phyloP scores from a whole-genome alignment of 257 asterid genomes.

The Primulina tabacum region DNA sequence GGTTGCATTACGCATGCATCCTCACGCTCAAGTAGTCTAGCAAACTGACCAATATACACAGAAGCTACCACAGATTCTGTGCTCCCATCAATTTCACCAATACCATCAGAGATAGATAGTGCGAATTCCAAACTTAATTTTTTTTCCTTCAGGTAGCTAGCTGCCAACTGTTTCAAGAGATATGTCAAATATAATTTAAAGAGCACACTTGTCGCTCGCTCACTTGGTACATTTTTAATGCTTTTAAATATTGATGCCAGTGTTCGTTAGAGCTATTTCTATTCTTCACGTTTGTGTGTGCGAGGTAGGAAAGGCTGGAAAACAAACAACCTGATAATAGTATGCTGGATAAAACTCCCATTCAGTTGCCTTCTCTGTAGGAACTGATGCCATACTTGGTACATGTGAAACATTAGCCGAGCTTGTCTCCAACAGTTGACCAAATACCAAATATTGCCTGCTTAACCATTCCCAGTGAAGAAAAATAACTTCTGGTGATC shows the following conservation, averaged over 20 bases:
- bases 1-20: slow-evolving; percentile 53
- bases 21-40: slow-evolving; percentile 74
- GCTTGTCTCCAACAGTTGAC: slow-evolving; percentile 89
- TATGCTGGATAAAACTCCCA: slow-evolving; percentile 86
- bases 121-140: slow-evolving; percentile 65
- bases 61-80: slow-evolving; percentile 82
- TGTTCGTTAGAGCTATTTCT: neutral
- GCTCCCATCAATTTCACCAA: slow-evolving; percentile 50
- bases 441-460: slow-evolving; percentile 83
- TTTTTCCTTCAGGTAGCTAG: slow-evolving; percentile 80
- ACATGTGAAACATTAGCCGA: slow-evolving; percentile 42
- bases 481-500: slow-evolving; percentile 68
- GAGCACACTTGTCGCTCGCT: slow-evolving; percentile 17
- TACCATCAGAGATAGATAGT: slow-evolving; percentile 66
- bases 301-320: slow-evolving; percentile 11
- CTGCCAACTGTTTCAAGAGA: slow-evolving; percentile 72
- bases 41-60: slow-evolving; percentile 83
- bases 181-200: slow-evolving; percentile 12
- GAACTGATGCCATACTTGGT: slow-evolving; percentile 44
- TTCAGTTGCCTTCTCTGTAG: slow-evolving; percentile 73
- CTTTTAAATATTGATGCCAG: slow-evolving; percentile 3
- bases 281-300: neutral
- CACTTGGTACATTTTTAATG: neutral
- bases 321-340: slow-evolving; percentile 66
- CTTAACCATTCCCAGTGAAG: slow-evolving; percentile 99